Evolutionary conservation across 371 early-diverging fungal species (phyloP).

Genomic region (Parasitella parasitica): DNA sequence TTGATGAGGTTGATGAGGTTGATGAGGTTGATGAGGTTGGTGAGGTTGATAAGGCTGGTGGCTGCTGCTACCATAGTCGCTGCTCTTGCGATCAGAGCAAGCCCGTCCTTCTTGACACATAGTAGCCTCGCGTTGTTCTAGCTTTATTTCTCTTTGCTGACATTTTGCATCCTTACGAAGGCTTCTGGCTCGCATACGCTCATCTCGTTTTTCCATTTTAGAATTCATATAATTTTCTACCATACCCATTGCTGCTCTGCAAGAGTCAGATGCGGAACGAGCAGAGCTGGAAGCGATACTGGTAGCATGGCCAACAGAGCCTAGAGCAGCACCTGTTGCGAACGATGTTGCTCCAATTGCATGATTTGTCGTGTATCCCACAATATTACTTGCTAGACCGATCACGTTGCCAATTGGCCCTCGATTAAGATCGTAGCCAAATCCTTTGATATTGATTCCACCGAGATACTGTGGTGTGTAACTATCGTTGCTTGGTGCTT

Average conservation of each 20-base stretch:
- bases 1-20: not conserved
- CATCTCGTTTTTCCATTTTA: not conserved
- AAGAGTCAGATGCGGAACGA: not conserved
- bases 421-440: not conserved
- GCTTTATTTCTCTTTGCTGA: not conserved
- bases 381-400: not conserved
- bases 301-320: not conserved
- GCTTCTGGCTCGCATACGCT: not conserved
- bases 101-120: not conserved
- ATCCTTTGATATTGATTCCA: not conserved
- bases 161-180: not conserved
- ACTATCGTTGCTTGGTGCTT: not conserved
- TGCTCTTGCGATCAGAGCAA: not conserved
- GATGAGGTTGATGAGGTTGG: not conserved
- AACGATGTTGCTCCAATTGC: not conserved
- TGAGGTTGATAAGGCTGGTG: too few relatives aligned
- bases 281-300: not conserved
- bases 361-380: not conserved
- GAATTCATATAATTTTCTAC: not conserved
- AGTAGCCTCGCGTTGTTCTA: not conserved
- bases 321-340: not conserved
- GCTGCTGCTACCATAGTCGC: not conserved
- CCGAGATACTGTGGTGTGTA: not conserved
- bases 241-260: not conserved
- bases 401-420: not conserved